These are phyloP conservation scores for Elsinoe perseae DNA, from an alignment of 2,329 filamentous ascomycete species.

Conservation along the genomic window DNA sequence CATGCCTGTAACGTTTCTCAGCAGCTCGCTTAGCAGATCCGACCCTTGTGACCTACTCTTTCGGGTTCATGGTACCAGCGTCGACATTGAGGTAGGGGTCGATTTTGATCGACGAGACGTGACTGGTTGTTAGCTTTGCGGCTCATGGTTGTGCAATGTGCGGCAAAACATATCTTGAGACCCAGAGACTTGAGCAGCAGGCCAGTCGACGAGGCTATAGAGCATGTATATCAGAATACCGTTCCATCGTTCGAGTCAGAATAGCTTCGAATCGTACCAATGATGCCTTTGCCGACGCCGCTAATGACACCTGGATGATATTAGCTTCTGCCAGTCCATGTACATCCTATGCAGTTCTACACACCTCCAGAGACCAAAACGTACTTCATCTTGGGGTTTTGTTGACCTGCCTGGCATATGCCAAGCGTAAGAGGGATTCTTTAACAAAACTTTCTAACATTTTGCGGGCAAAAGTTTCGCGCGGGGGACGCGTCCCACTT, in stretches of 20 bases:
- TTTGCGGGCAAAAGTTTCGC: slow-evolving; percentile 5
- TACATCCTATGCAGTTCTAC: slow-evolving; percentile 21
- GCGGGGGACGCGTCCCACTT: slow-evolving; percentile 13
- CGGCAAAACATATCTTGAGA: slow-evolving; percentile 56
- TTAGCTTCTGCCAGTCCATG: slow-evolving; percentile 3
- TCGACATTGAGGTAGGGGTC: slow-evolving; percentile 70
- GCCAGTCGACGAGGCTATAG: slow-evolving; percentile 59
- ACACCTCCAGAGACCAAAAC: slow-evolving; percentile 71
- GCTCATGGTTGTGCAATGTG: background rate
- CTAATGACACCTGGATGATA: slow-evolving; percentile 44
- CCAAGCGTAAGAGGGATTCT: slow-evolving; percentile 36
- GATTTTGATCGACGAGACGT: slow-evolving; percentile 62
- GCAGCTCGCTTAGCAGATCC: background rate
- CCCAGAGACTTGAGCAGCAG: slow-evolving; percentile 73
- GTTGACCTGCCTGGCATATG: slow-evolving; percentile 34
- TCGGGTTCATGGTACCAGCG: slow-evolving; percentile 64
- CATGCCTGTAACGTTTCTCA: slow-evolving; percentile 50
- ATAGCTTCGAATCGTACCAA: slow-evolving; percentile 43
- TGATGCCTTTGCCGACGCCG: slow-evolving; percentile 58
- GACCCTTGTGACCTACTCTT: slow-evolving; percentile 41
- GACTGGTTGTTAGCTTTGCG: slow-evolving; percentile 26
- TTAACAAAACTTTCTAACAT: slow-evolving; percentile 16
- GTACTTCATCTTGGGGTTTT: slow-evolving; percentile 62
- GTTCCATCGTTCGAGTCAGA: slow-evolving; percentile 8
- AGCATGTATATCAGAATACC: slow-evolving; percentile 26